A percentile compares a stretch with the other conserved stretches of the same genome.
Conservation (phyloP, 805 yeast genomes). For the Yamadazyma kitorensis region DNA sequence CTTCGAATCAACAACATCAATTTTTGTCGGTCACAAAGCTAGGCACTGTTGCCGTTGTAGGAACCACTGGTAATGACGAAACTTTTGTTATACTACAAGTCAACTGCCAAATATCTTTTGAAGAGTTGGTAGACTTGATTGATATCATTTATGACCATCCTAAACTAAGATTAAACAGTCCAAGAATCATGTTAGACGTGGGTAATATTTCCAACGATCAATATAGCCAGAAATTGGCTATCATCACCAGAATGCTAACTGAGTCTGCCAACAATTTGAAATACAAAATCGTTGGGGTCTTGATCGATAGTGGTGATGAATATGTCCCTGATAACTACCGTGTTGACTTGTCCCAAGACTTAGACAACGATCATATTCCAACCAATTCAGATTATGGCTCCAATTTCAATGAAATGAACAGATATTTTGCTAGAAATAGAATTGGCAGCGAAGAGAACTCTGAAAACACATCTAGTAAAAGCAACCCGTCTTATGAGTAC, state of each 20-base stretch:
- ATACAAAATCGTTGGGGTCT: slow-evolving; percentile 30
- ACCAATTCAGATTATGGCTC: background rate
- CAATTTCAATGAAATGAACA: slow-evolving; percentile 9
- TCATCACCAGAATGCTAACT: slow-evolving; percentile 15
- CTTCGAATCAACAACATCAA: slow-evolving; percentile 44
- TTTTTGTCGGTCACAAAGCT: slow-evolving; percentile 46
- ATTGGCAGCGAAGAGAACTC: slow-evolving; percentile 3
- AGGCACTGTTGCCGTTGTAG: slow-evolving; percentile 49
- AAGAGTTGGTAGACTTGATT: slow-evolving; percentile 15
- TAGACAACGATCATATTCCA: background rate
- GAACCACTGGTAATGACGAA: slow-evolving; percentile 49
- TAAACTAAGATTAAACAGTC: slow-evolving; percentile 9
- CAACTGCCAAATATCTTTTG: slow-evolving; percentile 12
- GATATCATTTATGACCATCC: slow-evolving; percentile 16
- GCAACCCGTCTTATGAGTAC: slow-evolving; percentile 12
- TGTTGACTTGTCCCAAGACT: slow-evolving; percentile 7
- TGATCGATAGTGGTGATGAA: slow-evolving; percentile 40
- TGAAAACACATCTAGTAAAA: background rate
- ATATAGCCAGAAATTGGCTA: slow-evolving; percentile 13
- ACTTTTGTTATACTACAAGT: slow-evolving; percentile 43
- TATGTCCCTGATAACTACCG: slow-evolving; percentile 18
- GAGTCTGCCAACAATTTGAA: slow-evolving; percentile 11
- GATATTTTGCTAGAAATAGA: slow-evolving; percentile 16
- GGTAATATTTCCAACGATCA: slow-evolving; percentile 20
- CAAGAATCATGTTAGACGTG: slow-evolving; percentile 28